Evolutionary conservation across 2,329 filamentous ascomycete genomes (phyloP).

Genomic region (Phialemonium atrogriseum): DNA sequence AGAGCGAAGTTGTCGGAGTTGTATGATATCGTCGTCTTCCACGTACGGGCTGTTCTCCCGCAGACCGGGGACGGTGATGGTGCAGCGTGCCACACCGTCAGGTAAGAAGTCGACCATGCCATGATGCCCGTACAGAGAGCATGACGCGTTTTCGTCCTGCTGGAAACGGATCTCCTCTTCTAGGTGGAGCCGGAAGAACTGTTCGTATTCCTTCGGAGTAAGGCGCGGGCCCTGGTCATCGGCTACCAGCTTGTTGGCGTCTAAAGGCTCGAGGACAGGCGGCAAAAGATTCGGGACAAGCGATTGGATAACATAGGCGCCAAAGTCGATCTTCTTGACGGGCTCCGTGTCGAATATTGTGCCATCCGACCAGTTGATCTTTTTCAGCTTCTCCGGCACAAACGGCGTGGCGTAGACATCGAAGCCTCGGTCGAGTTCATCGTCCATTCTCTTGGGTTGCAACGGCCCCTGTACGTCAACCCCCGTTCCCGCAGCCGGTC

Average conservation of each 20-base stretch:
- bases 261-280: no score
- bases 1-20: constrained; percentile 13
- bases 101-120: constrained; percentile 3
- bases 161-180: constrained; percentile 9
- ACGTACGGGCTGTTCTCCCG: constrained; percentile 13
- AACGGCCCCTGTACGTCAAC: no score
- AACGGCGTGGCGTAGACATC: constrained; percentile 14
- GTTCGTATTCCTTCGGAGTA: constrained; percentile 8
- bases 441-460: no score
- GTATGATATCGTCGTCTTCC: constrained; percentile 13
- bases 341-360: constrained; percentile 4
- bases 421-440: constrained; percentile 6
- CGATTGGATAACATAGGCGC: constrained; percentile 3
- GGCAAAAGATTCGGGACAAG: constrained; percentile 5
- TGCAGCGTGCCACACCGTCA: constrained; percentile 2
- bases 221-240: background rate
- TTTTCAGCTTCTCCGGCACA: constrained; percentile 9
- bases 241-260: no score
- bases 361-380: constrained; percentile 9
- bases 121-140: constrained; percentile 11
- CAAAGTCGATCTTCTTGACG: constrained; percentile 6
- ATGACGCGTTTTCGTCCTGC: constrained; percentile 8
- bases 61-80: constrained; percentile 12
- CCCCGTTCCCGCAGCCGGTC: no score
- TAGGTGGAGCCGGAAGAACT: constrained; percentile 10